phyloP scores from a whole-genome alignment of 164 flowering plant species.

The Liriodendron chinense region DNA sequence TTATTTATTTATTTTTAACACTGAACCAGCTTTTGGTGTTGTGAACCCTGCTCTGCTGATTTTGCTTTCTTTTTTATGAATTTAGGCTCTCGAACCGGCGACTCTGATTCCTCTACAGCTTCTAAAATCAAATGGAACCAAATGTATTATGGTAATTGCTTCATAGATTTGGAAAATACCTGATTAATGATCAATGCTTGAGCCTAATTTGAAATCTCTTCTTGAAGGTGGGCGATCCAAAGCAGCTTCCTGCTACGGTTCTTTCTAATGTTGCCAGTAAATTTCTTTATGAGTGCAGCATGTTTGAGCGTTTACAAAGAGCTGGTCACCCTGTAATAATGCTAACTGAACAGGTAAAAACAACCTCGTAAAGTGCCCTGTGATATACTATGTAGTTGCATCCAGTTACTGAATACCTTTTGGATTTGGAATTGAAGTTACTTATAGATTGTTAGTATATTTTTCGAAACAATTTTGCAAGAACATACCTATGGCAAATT shows the following conservation, averaged over 20 bases:
- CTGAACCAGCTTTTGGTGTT: neutral
- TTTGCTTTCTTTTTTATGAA: conserved; percentile 12
- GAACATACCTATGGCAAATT: no score
- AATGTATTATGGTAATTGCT: conserved; percentile 73
- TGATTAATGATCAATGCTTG: neutral
- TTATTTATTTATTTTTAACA: neutral
- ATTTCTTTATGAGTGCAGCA: conserved; percentile 83
- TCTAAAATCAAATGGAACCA: conserved; percentile 69
- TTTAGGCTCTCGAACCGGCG: conserved; percentile 96
- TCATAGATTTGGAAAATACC: neutral
- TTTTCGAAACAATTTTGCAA: no score
- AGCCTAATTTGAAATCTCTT: conserved; percentile 10
- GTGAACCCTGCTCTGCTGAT: neutral
- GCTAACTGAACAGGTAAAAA: conserved; percentile 82
- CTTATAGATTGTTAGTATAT: no score
- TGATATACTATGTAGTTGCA: no score
- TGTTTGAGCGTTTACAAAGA: conserved; percentile 96
- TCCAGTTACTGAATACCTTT: no score
- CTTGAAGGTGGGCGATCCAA: conserved; percentile 95
- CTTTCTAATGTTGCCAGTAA: conserved; percentile 87
- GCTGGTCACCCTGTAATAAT: conserved; percentile 86
- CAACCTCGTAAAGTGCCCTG: no score
- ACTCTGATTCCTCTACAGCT: conserved; percentile 95
- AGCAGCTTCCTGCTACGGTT: conserved; percentile 99
- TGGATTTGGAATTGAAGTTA: no score